Conservation (phyloP, 345 rosid genomes). For the Abelmoschus esculentus region DNA sequence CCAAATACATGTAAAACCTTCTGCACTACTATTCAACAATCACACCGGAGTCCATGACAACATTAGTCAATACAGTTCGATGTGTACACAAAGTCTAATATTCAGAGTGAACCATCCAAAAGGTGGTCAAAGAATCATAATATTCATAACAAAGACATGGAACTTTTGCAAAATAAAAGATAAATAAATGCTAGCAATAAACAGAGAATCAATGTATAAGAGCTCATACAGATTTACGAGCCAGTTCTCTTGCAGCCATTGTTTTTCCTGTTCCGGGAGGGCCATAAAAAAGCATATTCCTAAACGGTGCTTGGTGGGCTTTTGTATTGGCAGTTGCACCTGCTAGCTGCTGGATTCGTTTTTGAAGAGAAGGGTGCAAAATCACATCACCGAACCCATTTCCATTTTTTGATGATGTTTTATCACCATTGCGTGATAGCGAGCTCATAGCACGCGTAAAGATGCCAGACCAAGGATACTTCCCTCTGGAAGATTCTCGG, state of each 20-base stretch:
- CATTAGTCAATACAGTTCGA: not conserved
- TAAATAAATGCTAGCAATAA: not conserved
- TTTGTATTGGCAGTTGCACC: constrained; percentile 91
- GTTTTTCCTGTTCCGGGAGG: constrained; percentile 99
- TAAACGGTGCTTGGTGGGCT: constrained; percentile 84
- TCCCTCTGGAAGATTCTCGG: constrained; percentile 92
- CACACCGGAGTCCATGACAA: not conserved
- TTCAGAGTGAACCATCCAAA: not conserved
- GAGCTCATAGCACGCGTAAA: constrained; percentile 36
- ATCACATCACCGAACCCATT: constrained; percentile 94
- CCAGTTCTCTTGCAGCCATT: constrained; percentile 95
- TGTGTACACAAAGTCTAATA: not conserved
- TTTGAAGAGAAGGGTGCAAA: constrained; percentile 75
- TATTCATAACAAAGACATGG: not conserved
- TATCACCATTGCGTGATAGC: constrained; percentile 35
- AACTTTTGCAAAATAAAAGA: not conserved
- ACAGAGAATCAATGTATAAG: not conserved
- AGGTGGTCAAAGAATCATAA: not conserved
- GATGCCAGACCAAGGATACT: constrained; percentile 91
- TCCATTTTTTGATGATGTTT: constrained; percentile 27
- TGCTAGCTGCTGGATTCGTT: constrained; percentile 76
- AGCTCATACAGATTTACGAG: constrained; percentile 71
- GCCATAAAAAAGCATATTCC: constrained; percentile 92
- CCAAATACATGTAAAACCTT: too few relatives aligned
- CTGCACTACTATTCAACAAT: too few relatives aligned